Percentiles rank a stretch among this genome's conserved stretches.
phyloP scores from a whole-genome alignment of 2,329 filamentous ascomycete genomes.

The Penicillium sp. region DNA sequence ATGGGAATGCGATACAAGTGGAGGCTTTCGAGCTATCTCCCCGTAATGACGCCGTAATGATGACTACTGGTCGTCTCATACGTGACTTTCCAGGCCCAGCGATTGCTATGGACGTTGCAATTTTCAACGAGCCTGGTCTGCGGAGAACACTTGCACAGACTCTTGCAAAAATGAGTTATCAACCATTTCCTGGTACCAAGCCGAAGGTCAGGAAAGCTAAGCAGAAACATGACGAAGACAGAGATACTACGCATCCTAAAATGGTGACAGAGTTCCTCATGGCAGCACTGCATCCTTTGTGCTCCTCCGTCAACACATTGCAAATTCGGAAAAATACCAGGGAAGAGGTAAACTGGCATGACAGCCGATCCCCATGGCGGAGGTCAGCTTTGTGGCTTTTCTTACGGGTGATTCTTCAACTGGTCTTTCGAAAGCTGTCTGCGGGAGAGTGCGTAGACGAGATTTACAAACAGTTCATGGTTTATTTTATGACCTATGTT shows the following conservation, averaged over 20 bases:
- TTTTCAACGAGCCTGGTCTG: conserved; percentile 32
- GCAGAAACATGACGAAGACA: conserved; percentile 43
- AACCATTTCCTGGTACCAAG: conserved; percentile 40
- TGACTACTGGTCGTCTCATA: conserved; percentile 44
- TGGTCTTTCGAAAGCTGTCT: conserved; percentile 13
- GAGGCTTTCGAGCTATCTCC: conserved; percentile 57
- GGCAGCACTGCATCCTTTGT: conserved; percentile 49
- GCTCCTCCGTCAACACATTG: conserved; percentile 26
- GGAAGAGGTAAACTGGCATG: conserved; percentile 58
- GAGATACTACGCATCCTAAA: conserved; percentile 56
- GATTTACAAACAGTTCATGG: conserved; percentile 59
- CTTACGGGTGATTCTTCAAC: conserved; percentile 43
- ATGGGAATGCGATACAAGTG: conserved; percentile 24
- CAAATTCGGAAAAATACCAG: conserved; percentile 58
- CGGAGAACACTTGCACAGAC: conserved; percentile 34
- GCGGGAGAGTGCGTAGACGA: conserved; percentile 52
- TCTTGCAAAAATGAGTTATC: conserved; percentile 43
- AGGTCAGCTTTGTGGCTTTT: conserved; percentile 57
- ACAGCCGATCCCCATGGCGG: conserved; percentile 26
- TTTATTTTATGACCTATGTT: conserved; percentile 50
- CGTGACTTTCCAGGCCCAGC: conserved; percentile 53
- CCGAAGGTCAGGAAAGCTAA: conserved; percentile 47
- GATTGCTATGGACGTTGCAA: conserved; percentile 34
- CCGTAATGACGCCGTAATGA: conserved; percentile 43
- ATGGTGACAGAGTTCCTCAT: conserved; percentile 60